phyloP scores from a whole-genome alignment of 768 basidiomycete genomes.

The Hericium coralloides region DNA sequence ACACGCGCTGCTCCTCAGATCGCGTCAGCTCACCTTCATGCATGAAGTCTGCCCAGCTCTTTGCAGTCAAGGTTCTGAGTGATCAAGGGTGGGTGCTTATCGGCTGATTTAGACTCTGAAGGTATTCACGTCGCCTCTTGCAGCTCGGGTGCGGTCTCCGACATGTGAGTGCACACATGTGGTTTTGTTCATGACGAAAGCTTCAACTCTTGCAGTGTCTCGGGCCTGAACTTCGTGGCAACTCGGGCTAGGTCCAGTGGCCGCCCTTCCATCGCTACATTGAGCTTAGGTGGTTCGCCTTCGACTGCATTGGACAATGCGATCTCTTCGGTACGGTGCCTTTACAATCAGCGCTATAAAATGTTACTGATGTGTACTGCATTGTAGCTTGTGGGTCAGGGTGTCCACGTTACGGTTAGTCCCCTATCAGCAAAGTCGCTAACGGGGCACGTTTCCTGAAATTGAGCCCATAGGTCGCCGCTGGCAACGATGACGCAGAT shows the following conservation, averaged over 20 bases:
- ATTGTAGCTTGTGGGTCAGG: constrained; percentile 20
- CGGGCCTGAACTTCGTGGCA: constrained; percentile 26
- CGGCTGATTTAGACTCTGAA: not conserved
- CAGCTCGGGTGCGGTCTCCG: constrained; percentile 4
- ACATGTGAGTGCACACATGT: not conserved
- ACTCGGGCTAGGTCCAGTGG: constrained; percentile 15
- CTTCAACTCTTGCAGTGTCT: constrained; percentile 11
- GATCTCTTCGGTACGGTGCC: constrained; percentile 13
- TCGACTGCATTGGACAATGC: constrained; percentile 25
- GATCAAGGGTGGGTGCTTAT: constrained; percentile 22
- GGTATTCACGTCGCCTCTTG: not conserved
- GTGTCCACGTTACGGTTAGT: constrained; percentile 23
- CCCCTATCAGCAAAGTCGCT: not conserved
- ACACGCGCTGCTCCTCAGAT: too few species aligned
- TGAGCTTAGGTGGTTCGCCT: constrained; percentile 28
- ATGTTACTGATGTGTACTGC: not conserved
- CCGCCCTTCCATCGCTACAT: constrained; percentile 25
- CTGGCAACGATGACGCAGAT: constrained; percentile 12
- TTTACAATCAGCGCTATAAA: not conserved
- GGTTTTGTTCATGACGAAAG: not conserved
- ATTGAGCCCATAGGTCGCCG: constrained; percentile 10
- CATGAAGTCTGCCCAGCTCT: constrained; percentile 19
- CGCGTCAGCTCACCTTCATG: too few species aligned
- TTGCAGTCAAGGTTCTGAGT: constrained; percentile 35
- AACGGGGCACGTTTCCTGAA: not conserved